Conservation (phyloP, 306 rosid species). For the Cucumis hystrix region DNA sequence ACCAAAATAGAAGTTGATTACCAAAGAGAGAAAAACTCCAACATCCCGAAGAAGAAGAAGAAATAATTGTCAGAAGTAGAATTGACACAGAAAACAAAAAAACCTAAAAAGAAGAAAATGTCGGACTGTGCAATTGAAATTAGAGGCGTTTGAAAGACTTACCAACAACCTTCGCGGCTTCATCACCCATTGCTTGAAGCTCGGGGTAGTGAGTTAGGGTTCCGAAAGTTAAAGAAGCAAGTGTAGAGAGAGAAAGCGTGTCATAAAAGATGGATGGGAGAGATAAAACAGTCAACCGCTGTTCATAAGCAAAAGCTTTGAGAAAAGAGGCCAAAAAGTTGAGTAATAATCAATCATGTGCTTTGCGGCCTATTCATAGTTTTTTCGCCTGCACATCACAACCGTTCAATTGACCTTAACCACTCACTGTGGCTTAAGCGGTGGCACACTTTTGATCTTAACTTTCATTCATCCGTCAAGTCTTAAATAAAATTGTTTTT, state of each 20-base stretch:
- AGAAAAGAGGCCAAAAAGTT: background rate
- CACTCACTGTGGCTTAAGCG: background rate
- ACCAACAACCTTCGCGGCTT: constrained; percentile 2
- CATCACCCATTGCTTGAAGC: constrained; percentile 7
- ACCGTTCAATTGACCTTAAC: background rate
- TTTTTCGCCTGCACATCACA: background rate
- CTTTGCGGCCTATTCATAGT: background rate
- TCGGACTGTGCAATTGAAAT: background rate
- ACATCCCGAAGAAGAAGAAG: background rate
- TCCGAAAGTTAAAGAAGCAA: background rate
- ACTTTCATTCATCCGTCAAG: background rate
- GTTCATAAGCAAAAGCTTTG: background rate
- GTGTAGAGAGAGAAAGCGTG: constrained; percentile 11
- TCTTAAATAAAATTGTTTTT: background rate
- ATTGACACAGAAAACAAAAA: background rate
- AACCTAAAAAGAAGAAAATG: background rate
- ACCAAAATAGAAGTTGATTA: background rate
- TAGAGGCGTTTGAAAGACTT: background rate
- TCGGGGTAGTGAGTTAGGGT: background rate
- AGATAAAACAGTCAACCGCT: background rate
- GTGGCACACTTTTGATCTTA: background rate
- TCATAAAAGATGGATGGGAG: background rate
- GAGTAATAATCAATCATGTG: background rate
- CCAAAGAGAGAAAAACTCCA: background rate
- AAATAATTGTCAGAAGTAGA: background rate